phyloP scores from a whole-genome alignment of 1,139 yeast species.

The Nakaseomyces bracarensis region DNA sequence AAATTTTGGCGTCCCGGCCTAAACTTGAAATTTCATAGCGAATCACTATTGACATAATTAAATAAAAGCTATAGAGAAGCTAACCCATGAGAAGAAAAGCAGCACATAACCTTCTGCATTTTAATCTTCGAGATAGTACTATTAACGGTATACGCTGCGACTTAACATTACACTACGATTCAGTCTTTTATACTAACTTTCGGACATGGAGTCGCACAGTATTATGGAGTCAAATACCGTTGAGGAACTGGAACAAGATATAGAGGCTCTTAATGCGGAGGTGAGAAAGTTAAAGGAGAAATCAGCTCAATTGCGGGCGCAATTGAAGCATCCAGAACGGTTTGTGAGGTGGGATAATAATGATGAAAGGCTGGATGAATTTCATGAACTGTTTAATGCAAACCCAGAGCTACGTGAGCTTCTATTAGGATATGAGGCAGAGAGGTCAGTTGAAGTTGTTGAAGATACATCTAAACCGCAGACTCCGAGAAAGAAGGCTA shows the following conservation, averaged over 20 bases:
- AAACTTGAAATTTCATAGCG: too few relatives aligned
- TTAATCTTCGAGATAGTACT: too few relatives aligned
- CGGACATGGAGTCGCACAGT: neutral
- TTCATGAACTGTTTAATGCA: constrained; percentile 17
- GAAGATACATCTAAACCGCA: neutral
- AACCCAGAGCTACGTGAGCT: constrained; percentile 21
- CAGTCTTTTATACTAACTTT: too few relatives aligned
- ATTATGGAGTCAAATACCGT: constrained; percentile 11
- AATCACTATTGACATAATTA: too few relatives aligned
- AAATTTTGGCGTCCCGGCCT: too few relatives aligned
- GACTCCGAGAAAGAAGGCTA: constrained; percentile 8
- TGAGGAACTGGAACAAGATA: constrained; percentile 26
- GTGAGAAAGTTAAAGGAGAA: constrained; percentile 12
- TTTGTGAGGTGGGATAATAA: constrained; percentile 5
- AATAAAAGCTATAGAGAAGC: too few relatives aligned
- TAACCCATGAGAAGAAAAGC: too few relatives aligned
- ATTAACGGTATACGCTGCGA: too few relatives aligned
- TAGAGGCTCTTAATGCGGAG: constrained; percentile 23
- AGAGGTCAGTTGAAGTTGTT: neutral
- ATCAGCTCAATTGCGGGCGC: constrained; percentile 6
- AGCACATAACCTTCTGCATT: too few relatives aligned
- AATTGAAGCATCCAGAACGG: constrained; percentile 7
- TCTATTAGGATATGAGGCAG: constrained; percentile 9
- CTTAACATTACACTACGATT: too few relatives aligned
- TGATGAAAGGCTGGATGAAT: constrained; percentile 17